These are phyloP conservation scores for Amyloporia xantha DNA, from an alignment of 768 basidiomycete species.

Conservation along the genomic window DNA sequence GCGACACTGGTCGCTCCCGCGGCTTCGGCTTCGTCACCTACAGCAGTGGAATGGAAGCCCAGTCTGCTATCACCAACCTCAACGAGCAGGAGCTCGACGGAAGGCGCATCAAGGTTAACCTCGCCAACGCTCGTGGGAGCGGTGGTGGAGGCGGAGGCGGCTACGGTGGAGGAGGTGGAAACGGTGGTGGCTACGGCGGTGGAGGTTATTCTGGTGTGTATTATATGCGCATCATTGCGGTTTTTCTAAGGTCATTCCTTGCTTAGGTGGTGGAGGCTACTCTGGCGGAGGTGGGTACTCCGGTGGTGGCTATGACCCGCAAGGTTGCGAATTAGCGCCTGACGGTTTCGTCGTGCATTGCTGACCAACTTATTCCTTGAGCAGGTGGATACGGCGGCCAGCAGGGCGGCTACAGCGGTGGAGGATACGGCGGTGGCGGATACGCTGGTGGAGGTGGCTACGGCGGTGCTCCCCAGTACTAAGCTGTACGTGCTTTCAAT, in stretches of 20 bases:
- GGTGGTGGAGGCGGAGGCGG: constrained; percentile 46
- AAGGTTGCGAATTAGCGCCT: constrained; percentile 8
- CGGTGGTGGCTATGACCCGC: constrained; percentile 16
- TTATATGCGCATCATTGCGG: constrained; percentile 17
- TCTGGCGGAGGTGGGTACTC: constrained; percentile 24
- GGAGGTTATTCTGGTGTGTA: constrained; percentile 23
- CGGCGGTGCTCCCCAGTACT: constrained; percentile 17
- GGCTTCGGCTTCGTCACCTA: constrained; percentile 97
- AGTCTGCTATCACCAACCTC: constrained; percentile 65
- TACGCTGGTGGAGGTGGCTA: constrained; percentile 22
- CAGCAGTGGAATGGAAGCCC: constrained; percentile 54
- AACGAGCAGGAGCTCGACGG: constrained; percentile 95
- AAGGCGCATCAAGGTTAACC: constrained; percentile 82
- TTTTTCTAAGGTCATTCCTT: constrained; percentile 15
- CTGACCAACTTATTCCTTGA: constrained; percentile 1
- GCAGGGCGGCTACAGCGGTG: constrained; percentile 18
- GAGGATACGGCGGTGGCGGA: constrained; percentile 21
- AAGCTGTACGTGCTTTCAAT: not conserved
- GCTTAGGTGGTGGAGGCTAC: constrained; percentile 21
- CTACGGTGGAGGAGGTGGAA: constrained; percentile 8
- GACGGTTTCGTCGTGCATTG: not conserved
- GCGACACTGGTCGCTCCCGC: constrained; percentile 93
- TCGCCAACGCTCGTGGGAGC: constrained; percentile 63
- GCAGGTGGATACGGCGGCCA: constrained; percentile 16
- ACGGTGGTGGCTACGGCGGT: constrained; percentile 28